phyloP scores from a whole-genome alignment of 129 eudicot species.

The Arctium lappa region DNA sequence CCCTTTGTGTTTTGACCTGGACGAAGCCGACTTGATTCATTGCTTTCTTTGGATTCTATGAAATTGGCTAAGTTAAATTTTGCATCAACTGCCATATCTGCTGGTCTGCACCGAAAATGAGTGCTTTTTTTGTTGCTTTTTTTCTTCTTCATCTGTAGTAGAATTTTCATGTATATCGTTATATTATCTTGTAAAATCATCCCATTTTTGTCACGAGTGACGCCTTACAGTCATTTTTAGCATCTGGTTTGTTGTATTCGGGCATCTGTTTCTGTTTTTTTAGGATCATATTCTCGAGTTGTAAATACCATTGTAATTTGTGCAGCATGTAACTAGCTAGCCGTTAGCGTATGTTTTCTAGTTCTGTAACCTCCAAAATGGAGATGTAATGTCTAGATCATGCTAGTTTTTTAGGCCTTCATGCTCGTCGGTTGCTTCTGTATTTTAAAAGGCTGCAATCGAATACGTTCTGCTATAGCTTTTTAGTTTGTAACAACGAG shows the following conservation, averaged over 20 bases:
- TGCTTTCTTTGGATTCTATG: slow-evolving; percentile 53
- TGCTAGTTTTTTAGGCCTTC: slow-evolving; percentile 33
- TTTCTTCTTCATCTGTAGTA: neutral
- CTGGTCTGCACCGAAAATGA: slow-evolving; percentile 23
- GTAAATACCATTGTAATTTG: slow-evolving; percentile 31
- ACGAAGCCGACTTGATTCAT: slow-evolving; percentile 55
- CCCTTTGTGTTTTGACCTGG: slow-evolving; percentile 55
- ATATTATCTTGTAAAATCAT: slow-evolving; percentile 24
- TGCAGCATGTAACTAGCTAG: neutral
- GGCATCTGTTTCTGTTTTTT: slow-evolving; percentile 5
- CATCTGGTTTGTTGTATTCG: slow-evolving; percentile 21
- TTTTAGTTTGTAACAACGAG: slow-evolving; percentile 1
- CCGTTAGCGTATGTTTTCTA: neutral
- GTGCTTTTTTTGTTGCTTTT: slow-evolving; percentile 3
- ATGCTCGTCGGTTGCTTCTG: slow-evolving; percentile 34
- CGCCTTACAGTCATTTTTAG: slow-evolving; percentile 19
- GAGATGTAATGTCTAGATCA: slow-evolving; percentile 25
- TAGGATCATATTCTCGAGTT: slow-evolving; percentile 22
- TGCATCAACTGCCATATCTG: slow-evolving; percentile 19
- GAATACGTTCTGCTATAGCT: slow-evolving; percentile 1
- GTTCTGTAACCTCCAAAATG: slow-evolving; percentile 19
- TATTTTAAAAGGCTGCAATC: slow-evolving; percentile 35
- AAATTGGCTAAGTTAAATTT: slow-evolving; percentile 40
- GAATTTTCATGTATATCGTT: slow-evolving; percentile 12
- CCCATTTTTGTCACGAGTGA: neutral